Conservation (phyloP, 495 filamentous ascomycete species). For the Xylaria bambusicola region DNA sequence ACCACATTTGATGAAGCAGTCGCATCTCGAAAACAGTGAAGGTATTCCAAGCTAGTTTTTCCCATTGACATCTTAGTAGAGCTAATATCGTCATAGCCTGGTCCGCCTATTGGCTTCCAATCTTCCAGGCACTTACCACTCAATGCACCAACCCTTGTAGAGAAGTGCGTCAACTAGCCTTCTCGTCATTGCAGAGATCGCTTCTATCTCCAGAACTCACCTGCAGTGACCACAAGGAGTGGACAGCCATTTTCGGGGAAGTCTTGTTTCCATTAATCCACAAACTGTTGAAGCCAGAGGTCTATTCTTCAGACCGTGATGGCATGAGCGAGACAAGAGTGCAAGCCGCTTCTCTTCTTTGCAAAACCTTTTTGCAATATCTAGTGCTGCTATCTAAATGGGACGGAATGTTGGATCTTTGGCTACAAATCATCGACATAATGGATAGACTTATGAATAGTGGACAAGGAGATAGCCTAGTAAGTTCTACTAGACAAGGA, state of each 20-base stretch:
- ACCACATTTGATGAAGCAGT: constrained; percentile 84
- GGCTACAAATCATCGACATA: constrained; percentile 89
- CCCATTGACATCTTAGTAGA: not conserved
- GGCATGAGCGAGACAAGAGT: constrained; percentile 97
- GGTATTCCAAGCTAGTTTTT: constrained; percentile 48
- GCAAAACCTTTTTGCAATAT: constrained; percentile 95
- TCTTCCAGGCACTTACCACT: constrained; percentile 81
- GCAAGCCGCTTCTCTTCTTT: constrained; percentile 85
- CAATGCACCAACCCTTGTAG: constrained; percentile 96
- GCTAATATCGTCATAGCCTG: constrained; percentile 64
- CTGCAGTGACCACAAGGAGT: constrained; percentile 79
- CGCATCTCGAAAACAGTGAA: constrained; percentile 86
- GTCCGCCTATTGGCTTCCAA: constrained; percentile 97
- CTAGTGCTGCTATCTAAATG: constrained; percentile 79
- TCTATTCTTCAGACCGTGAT: constrained; percentile 86
- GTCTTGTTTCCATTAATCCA: constrained; percentile 94
- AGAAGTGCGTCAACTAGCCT: constrained; percentile 85
- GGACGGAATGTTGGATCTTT: constrained; percentile 91
- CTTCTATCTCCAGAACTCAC: constrained; percentile 78
- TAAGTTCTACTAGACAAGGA: constrained; percentile 45
- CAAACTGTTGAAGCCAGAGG: constrained; percentile 88
- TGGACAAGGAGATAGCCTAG: constrained; percentile 86
- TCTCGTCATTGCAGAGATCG: constrained; percentile 82
- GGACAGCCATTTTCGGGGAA: constrained; percentile 92
- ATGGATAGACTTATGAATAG: constrained; percentile 97